phyloP scores from a whole-genome alignment of 2,329 filamentous ascomycete species.

The Aspergillus ibericus region DNA sequence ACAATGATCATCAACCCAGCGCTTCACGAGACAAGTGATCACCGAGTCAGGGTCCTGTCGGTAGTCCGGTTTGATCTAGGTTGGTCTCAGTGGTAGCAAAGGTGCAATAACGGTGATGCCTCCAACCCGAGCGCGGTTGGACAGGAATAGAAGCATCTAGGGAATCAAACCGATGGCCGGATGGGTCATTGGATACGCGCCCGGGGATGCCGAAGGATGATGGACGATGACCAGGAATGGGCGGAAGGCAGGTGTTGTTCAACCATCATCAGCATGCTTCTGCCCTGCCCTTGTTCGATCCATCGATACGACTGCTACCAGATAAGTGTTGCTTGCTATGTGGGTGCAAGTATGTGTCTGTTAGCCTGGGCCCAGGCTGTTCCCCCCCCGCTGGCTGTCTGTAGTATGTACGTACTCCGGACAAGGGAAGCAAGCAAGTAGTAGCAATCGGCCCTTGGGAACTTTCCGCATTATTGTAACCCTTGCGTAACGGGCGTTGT shows the following conservation, averaged over 20 bases:
- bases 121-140: conserved; percentile 2
- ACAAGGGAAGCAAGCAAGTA: background rate
- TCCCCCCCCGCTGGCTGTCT: background rate
- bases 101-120: background rate
- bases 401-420: background rate
- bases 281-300: conserved; percentile 5
- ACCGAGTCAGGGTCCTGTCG: background rate
- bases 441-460: background rate
- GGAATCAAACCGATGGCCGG: conserved; percentile 1
- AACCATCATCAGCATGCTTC: conserved; percentile 5
- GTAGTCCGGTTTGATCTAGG: background rate
- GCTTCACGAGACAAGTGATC: background rate
- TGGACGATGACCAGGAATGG: conserved; percentile 5
- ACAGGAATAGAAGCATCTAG: conserved; percentile 2
- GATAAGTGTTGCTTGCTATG: background rate
- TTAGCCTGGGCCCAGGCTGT: background rate
- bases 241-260: background rate
- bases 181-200: conserved; percentile 8
- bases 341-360: background rate
- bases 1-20: background rate
- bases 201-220: conserved; percentile 9
- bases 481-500: conserved; percentile 26
- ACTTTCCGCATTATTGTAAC: conserved; percentile 16
- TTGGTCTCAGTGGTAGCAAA: background rate
- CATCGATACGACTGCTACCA: background rate